Evolutionary conservation across 1,284 basidiomycete genomes (phyloP).

Genomic region (Ustilago trichophora): DNA sequence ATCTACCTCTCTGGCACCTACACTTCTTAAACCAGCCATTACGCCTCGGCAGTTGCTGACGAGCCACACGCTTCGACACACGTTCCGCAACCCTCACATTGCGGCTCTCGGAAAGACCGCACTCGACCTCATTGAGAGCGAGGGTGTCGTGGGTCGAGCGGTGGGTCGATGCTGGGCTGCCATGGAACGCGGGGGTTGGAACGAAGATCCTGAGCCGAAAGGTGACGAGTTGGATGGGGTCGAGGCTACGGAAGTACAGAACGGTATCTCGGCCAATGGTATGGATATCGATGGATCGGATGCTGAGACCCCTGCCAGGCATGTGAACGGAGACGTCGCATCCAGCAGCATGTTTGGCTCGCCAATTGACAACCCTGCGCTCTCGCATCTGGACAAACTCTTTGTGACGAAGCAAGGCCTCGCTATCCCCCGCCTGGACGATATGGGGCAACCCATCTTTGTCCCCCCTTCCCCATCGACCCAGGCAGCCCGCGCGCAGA

Average conservation of each 20-base stretch:
- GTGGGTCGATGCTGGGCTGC: constrained; percentile 62
- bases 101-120: constrained; percentile 63
- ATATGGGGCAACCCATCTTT: constrained; percentile 45
- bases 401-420: constrained; percentile 63
- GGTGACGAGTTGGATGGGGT: constrained; percentile 12
- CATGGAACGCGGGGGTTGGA: constrained; percentile 56
- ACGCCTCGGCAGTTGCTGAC: constrained; percentile 57
- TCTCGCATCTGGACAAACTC: constrained; percentile 58
- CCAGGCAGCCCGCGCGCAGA: constrained; percentile 10
- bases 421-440: constrained; percentile 46
- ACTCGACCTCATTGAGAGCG: constrained; percentile 63
- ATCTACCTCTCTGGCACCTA: constrained; percentile 59
- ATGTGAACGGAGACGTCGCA: constrained; percentile 8
- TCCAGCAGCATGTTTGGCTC: constrained; percentile 28
- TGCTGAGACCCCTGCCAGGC: constrained; percentile 6
- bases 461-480: constrained; percentile 25
- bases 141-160: constrained; percentile 57
- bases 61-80: constrained; percentile 63
- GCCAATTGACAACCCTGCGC: constrained; percentile 49
- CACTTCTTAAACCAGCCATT: constrained; percentile 60
- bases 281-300: constrained; percentile 35
- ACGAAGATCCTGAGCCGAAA: constrained; percentile 41
- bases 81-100: constrained; percentile 65
- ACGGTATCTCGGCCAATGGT: constrained; percentile 13
- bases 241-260: not conserved